Evolutionary conservation across 2,329 filamentous ascomycete genomes (phyloP), one percentile per base, ranked within the genome.

Genomic region (Ophiostoma himal-ulmi): DNA sequence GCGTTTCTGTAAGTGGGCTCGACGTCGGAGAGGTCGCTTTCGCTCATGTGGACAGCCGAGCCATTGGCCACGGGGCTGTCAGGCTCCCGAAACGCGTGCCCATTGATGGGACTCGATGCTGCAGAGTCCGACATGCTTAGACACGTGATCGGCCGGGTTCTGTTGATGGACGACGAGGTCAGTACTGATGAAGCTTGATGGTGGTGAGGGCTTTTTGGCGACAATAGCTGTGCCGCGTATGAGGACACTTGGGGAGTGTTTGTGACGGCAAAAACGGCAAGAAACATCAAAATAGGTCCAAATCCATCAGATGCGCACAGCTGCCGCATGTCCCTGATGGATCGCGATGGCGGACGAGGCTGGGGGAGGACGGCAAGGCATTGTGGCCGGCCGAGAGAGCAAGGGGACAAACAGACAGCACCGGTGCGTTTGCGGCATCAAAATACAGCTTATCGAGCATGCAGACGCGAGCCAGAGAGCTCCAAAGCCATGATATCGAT

Each of bases 1-100:
- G 79, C 73, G 77, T 80, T 79, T 76, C 81, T 78, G 74, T 81
- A 82, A 76, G 84, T 82, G 76, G 82, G 81, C 77, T 86, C 85
- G 75, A 86, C 83, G 76, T 96, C 91, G 76, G 91, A 93, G 72
- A 91, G 84, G 75, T 93, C 91, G 83, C 88, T 92, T 76, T 93
- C 91, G 80, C 86, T 91, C 74, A 85, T 85, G 73, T 85, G 76
- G 71, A 79, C 80, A 72, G 30, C 37, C 3, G 80, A 79, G 73
- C 80, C 78, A 68, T 79, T 76, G 72, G 78, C 76, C 70, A 79
- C 78, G 69, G 77, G 79, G 75, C 83, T 80, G 75, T 83, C 82
- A 74, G 83, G 80, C 74, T 82, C 80, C 75, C 86, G 84, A 77
- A 86, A 86, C 76, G 83, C 78, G 79, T 89, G 86, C 77, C 90